These are phyloP conservation scores for Cocos nucifera DNA, from an alignment of 176 grass and related monocot genomes.

Conservation along the genomic window DNA sequence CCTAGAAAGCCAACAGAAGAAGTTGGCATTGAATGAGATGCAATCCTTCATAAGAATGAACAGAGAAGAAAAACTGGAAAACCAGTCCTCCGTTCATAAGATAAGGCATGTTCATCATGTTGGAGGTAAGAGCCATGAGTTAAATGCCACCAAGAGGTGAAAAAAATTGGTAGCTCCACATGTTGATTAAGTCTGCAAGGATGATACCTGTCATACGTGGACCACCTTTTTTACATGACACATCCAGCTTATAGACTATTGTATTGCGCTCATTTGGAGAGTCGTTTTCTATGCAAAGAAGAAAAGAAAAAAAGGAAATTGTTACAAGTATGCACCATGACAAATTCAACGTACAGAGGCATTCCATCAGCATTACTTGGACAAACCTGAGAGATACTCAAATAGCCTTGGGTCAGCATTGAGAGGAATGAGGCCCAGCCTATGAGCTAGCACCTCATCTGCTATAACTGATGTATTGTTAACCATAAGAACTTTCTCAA, in stretches of 20 bases:
- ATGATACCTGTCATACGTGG: constrained; percentile 62
- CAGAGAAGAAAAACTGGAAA: no score
- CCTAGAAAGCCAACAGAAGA: no score
- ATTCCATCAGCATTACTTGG: background rate
- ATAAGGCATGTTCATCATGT: no score
- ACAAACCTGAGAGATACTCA: constrained; percentile 69
- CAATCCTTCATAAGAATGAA: no score
- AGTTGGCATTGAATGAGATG: no score
- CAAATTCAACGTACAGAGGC: no score
- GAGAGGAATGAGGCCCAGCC: constrained; percentile 82
- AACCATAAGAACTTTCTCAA: constrained; percentile 79
- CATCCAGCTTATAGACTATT: constrained; percentile 70
- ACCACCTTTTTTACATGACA: constrained; percentile 52
- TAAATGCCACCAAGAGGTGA: background rate
- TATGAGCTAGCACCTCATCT: constrained; percentile 86
- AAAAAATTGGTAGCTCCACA: constrained; percentile 2
- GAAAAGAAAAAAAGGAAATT: constrained; percentile 1
- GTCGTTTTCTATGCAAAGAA: constrained; percentile 55
- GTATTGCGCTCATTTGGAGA: constrained; percentile 88
- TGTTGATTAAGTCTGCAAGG: background rate
- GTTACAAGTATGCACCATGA: background rate
- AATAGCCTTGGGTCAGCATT: constrained; percentile 81
- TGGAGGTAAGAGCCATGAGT: no score
- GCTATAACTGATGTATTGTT: constrained; percentile 88
- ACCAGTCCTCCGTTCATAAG: no score